Evolutionary conservation across 768 basidiomycete species (phyloP), one percentile per base, ranked within the genome.

Genomic region (Lactarius sanguifluus): DNA sequence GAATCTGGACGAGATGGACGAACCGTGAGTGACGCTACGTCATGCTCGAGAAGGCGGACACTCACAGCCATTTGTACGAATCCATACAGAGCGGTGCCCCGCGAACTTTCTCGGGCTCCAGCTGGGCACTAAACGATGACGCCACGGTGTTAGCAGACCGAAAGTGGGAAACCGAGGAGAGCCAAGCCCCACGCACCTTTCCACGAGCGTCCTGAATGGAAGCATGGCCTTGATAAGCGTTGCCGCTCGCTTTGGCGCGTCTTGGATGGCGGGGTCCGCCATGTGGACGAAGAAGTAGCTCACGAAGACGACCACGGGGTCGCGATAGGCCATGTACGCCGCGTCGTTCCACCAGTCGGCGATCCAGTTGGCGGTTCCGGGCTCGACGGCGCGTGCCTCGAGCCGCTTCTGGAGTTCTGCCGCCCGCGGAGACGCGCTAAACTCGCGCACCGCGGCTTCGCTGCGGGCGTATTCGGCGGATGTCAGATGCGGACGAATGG

Each of bases 341-440:
- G 76, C 85, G 41, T 97, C 93, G 77, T 98, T 96, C 96, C 96
- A 99, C 97, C 97, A 99, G 60, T 96, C 94, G 58, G 85, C 83
- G 20, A 99, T 82, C 97, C 97, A 99, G 79, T 83, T 95, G 71
- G 79, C 80, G 59, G 79, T 76, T 15, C 77, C 76, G 1, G 85
- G 83, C 30, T 85, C 81, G 0, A 81, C 80, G 0, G 94, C 94
- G 1, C 94, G 85, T 28, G 83, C 81, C 74, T 92, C 82, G 38
- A 98, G 82, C 3, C 97, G 82, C 43, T 79, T 76, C 78, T 98
- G 96, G 16, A 98, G 83, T 63, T 86, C 84, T 15, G 83, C 81
- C 2, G 87, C 87, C 60, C 85, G 83, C 0, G 89, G 84, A 0
- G 90, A 92, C 13, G 79, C 71, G 23, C 92, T 78, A 76, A 98